These are phyloP conservation scores for Carallia pectinifolia DNA, from an alignment of 345 rosid genomes.

Conservation along the genomic window DNA sequence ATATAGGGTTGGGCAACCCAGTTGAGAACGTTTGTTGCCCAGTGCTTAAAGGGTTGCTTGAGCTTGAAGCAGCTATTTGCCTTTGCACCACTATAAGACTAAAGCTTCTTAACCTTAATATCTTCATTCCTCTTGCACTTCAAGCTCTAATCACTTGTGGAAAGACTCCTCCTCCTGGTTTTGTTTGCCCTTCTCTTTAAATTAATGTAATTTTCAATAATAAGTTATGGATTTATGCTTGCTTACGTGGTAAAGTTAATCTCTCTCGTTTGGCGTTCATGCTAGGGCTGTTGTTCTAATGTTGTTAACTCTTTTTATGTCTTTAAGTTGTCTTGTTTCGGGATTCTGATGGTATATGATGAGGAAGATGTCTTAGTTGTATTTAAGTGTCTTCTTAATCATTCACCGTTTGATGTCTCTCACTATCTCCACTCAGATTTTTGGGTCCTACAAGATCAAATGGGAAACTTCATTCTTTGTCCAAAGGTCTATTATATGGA, in stretches of 20 bases:
- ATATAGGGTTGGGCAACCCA: constrained; percentile 42
- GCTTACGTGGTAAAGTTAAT: neutral
- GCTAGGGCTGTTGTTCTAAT: no score
- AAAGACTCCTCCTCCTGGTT: constrained; percentile 43
- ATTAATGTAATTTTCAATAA: neutral
- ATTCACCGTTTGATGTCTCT: no score
- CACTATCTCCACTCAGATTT: no score
- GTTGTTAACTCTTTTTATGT: no score
- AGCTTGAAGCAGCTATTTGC: constrained; percentile 52
- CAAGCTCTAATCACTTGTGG: constrained; percentile 43
- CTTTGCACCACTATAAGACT: constrained; percentile 41
- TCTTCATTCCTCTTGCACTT: constrained; percentile 46
- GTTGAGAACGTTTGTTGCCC: constrained; percentile 44
- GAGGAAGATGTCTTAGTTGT: no score
- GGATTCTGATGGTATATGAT: no score
- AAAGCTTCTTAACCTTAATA: constrained; percentile 43
- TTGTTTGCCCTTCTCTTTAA: constrained; percentile 35
- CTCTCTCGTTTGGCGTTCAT: no score
- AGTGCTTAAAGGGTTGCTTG: constrained; percentile 38
- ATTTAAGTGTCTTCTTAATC: no score
- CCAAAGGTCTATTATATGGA: no score
- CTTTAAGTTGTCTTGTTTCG: no score
- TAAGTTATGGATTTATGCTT: neutral
- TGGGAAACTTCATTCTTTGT: no score
- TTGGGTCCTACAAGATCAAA: no score